phyloP scores from a whole-genome alignment of 2,329 filamentous ascomycete species.

The Botrytis paeoniae region DNA sequence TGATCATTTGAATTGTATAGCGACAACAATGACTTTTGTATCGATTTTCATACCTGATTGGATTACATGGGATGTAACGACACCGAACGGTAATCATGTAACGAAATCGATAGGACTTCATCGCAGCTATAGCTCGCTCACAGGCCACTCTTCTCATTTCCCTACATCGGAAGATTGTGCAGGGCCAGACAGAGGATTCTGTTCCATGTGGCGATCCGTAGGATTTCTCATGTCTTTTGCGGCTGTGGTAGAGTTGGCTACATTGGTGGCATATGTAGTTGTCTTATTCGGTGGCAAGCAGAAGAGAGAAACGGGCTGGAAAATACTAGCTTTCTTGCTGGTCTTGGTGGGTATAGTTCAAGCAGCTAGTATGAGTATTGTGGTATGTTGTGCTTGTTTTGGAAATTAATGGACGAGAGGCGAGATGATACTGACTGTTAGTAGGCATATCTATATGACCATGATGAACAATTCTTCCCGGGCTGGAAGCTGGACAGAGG shows the following conservation, averaged over 20 bases:
- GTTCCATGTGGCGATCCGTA: conserved; percentile 78
- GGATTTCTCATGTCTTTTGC: conserved; percentile 86
- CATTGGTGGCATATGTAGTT: conserved; percentile 74
- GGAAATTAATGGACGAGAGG: background rate
- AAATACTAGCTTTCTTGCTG: conserved; percentile 65
- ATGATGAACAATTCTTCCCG: conserved; percentile 77
- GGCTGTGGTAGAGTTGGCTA: conserved; percentile 76
- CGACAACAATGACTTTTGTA: conserved; percentile 67
- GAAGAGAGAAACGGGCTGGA: conserved; percentile 80
- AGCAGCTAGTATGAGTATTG: conserved; percentile 73
- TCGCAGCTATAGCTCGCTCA: conserved; percentile 69
- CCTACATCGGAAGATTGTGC: conserved; percentile 65
- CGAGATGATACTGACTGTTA: conserved; percentile 13
- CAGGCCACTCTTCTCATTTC: conserved; percentile 57
- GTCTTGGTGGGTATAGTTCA: conserved; percentile 64
- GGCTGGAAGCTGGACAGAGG: conserved; percentile 80
- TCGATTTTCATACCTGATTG: conserved; percentile 69
- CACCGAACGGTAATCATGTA: conserved; percentile 48
- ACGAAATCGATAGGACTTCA: conserved; percentile 76
- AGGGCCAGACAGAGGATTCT: conserved; percentile 64
- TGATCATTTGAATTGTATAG: conserved; percentile 49
- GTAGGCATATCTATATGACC: conserved; percentile 78
- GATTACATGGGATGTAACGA: conserved; percentile 60
- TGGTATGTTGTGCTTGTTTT: conserved; percentile 57
- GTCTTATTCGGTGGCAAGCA: conserved; percentile 76